Conservation (phyloP, 176 grass and related monocot species). For the Bolboschoenus planiculmis region DNA sequence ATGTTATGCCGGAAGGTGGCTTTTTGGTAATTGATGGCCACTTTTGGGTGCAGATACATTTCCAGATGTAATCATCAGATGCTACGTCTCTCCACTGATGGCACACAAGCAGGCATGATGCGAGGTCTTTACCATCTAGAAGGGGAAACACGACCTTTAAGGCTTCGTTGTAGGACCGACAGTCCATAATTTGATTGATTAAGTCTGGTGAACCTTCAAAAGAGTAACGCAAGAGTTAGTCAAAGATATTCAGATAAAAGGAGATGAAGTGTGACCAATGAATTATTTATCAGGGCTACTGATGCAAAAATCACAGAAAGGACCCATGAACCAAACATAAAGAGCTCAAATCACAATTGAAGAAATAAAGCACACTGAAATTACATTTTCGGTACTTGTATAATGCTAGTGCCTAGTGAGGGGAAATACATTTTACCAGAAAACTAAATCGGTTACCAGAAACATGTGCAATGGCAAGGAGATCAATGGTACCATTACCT, state of each 20-base stretch:
- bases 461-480: not conserved
- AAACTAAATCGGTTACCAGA: not conserved
- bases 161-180: slow-evolving; percentile 44
- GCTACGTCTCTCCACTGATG: slow-evolving; percentile 49
- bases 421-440: not conserved
- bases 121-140: slow-evolving; percentile 56
- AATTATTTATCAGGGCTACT: not conserved
- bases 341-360: not conserved
- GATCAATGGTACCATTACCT: not conserved
- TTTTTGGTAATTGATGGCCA: slow-evolving; percentile 64
- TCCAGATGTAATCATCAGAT: slow-evolving; percentile 73
- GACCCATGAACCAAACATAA: not conserved
- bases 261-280: not conserved
- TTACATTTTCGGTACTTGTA: not conserved
- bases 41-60: slow-evolving; percentile 57
- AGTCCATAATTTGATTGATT: slow-evolving; percentile 30
- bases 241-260: not conserved
- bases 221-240: not conserved
- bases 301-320: not conserved
- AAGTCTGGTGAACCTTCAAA: not conserved
- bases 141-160: slow-evolving; percentile 52
- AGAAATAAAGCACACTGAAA: not conserved
- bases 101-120: slow-evolving; percentile 68
- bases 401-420: not conserved
- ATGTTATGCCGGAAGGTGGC: slow-evolving; percentile 41